Evolutionary conservation across 192 early-diverging fungal genomes (phyloP).

Genomic region (Oehlia diaphana): DNA sequence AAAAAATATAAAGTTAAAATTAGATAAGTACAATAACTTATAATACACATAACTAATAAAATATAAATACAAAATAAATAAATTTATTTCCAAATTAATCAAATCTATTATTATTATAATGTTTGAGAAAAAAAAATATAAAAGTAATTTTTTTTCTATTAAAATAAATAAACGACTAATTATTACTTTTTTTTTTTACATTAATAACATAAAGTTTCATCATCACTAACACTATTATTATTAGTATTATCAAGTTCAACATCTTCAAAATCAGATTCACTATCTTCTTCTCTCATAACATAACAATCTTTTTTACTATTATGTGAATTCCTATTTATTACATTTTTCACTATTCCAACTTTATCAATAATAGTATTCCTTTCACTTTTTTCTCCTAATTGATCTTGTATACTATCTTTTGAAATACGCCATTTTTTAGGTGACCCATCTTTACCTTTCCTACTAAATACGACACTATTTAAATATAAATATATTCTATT

Average conservation of each 20-base stretch:
- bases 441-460: not conserved
- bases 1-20: too few species aligned
- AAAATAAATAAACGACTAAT: too few species aligned
- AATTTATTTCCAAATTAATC: too few species aligned
- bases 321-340: not conserved
- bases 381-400: not conserved
- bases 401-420: not conserved
- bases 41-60: too few species aligned
- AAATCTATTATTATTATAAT: too few species aligned
- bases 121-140: too few species aligned
- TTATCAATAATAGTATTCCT: not conserved
- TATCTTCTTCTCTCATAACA: not conserved
- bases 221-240: not conserved
- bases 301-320: not conserved
- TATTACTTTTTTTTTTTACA: too few species aligned
- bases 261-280: not conserved
- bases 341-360: not conserved
- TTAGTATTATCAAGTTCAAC: not conserved
- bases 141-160: too few species aligned
- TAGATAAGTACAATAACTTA: too few species aligned
- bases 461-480: slow-evolving; percentile 45
- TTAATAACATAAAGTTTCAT: not conserved
- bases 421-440: not conserved
- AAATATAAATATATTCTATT: slow-evolving; percentile 64
- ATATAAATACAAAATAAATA: too few species aligned